These are phyloP conservation scores for Daldinia grandis DNA, from an alignment of 495 filamentous ascomycete genomes.

Conservation along the genomic window DNA sequence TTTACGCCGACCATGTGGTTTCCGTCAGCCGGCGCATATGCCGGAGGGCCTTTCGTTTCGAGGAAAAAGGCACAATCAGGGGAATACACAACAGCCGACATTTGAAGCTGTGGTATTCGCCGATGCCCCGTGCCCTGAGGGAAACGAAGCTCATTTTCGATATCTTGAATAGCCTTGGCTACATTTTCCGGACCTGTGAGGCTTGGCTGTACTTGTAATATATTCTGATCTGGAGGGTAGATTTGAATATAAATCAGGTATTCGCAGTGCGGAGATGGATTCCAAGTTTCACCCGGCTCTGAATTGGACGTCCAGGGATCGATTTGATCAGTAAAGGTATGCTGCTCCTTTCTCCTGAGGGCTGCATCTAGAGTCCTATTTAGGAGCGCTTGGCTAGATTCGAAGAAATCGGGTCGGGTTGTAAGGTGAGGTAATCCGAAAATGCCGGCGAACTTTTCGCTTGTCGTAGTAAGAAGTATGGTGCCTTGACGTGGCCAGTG, in stretches of 20 bases:
- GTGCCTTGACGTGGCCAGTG: conserved; percentile 81
- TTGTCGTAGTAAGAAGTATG: conserved; percentile 84
- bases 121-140: conserved; percentile 83
- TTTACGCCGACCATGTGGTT: conserved; percentile 81
- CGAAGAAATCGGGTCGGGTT: conserved; percentile 70
- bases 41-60: conserved; percentile 84
- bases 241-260: conserved; percentile 89
- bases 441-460: conserved; percentile 89
- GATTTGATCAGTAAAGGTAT: conserved; percentile 54
- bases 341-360: conserved; percentile 68
- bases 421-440: conserved; percentile 88
- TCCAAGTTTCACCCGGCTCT: conserved; percentile 64
- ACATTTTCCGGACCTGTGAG: conserved; percentile 46
- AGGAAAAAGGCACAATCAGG: conserved; percentile 93
- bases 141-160: conserved; percentile 86
- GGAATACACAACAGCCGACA: conserved; percentile 89
- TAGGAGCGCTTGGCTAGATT: conserved; percentile 70
- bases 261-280: conserved; percentile 79
- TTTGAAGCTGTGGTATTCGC: conserved; percentile 70
- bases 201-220: conserved; percentile 45
- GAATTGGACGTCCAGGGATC: conserved; percentile 69
- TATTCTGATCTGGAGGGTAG: conserved; percentile 63
- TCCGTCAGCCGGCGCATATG: conserved; percentile 68
- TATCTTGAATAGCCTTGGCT: conserved; percentile 62
- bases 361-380: conserved; percentile 73